Conservation (phyloP, 306 rosid species). For the Betula pendula region DNA sequence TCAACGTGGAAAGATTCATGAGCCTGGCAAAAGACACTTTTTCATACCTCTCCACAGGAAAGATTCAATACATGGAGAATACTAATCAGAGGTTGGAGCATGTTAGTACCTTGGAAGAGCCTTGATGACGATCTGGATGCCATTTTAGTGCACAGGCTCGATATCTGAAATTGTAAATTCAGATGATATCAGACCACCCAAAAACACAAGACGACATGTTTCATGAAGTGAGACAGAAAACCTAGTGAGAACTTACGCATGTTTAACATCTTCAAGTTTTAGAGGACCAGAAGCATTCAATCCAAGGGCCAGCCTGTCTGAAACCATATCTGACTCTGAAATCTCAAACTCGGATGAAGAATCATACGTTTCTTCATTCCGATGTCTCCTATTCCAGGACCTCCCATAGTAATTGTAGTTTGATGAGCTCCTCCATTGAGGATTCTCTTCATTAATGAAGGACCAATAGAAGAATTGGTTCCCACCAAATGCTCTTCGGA, state of each 20-base stretch:
- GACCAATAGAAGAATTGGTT: conserved; percentile 56
- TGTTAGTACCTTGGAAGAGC: conserved; percentile 67
- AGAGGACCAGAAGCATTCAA: conserved; percentile 71
- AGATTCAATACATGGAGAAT: conserved; percentile 3
- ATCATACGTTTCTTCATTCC: conserved; percentile 44
- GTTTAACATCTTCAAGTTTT: conserved; percentile 73
- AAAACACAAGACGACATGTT: background rate
- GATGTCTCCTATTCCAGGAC: conserved; percentile 55
- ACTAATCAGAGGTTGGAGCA: conserved; percentile 1
- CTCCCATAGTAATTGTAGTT: conserved; percentile 38
- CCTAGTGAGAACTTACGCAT: conserved; percentile 60
- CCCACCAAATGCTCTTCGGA: conserved; percentile 67
- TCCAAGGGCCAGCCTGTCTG: conserved; percentile 79
- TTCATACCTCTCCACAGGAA: background rate
- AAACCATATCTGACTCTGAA: conserved; percentile 36
- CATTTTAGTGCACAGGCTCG: conserved; percentile 78
- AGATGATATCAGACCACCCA: conserved; percentile 4
- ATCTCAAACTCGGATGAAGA: conserved; percentile 44
- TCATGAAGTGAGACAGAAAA: conserved; percentile 12
- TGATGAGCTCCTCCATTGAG: conserved; percentile 64
- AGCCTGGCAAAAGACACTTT: background rate
- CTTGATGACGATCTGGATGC: conserved; percentile 97
- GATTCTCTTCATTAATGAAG: conserved; percentile 63
- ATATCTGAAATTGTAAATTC: conserved; percentile 47
- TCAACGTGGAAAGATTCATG: background rate